These are phyloP conservation scores for Punica granatum DNA, from an alignment of 345 rosid genomes.

Conservation along the genomic window DNA sequence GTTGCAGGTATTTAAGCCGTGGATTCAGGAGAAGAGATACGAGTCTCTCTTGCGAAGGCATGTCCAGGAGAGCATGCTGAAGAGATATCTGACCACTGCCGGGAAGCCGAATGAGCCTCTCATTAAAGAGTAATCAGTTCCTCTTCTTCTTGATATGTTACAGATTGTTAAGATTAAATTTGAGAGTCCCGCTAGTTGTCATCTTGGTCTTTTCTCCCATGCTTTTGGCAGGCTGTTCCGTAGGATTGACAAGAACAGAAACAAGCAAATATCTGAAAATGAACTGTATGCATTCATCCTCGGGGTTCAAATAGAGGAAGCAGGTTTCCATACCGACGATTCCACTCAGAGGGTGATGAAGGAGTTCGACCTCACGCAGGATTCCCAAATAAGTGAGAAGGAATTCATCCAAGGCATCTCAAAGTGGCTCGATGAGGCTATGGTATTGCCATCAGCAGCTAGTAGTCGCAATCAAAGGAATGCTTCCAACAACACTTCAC, in stretches of 20 bases:
- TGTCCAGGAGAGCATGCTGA: constrained; percentile 11
- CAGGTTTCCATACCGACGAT: constrained; percentile 17
- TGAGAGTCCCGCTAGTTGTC: not conserved
- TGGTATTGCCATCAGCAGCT: not conserved
- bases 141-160: not conserved
- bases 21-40: constrained; percentile 37
- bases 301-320: constrained; percentile 31
- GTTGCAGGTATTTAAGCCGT: constrained; percentile 38
- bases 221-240: constrained; percentile 28
- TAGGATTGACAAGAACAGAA: constrained; percentile 23
- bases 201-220: not conserved
- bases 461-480: not conserved
- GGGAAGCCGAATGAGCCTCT: constrained; percentile 23
- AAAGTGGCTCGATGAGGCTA: constrained; percentile 24
- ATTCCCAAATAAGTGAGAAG: constrained; percentile 17
- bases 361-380: constrained; percentile 26
- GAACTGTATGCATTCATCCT: constrained; percentile 34
- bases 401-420: constrained; percentile 31
- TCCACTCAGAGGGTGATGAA: constrained; percentile 19
- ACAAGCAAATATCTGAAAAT: constrained; percentile 16
- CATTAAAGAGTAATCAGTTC: constrained; percentile 21
- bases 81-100: constrained; percentile 14
- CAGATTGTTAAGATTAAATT: not conserved
- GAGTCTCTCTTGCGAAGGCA: constrained; percentile 22
- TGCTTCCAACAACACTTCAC: not conserved